Percentiles rank a stretch among this genome's conserved stretches.
Evolutionary conservation across 257 asterid species (phyloP).

Genomic region (Capsicum baccatum): DNA sequence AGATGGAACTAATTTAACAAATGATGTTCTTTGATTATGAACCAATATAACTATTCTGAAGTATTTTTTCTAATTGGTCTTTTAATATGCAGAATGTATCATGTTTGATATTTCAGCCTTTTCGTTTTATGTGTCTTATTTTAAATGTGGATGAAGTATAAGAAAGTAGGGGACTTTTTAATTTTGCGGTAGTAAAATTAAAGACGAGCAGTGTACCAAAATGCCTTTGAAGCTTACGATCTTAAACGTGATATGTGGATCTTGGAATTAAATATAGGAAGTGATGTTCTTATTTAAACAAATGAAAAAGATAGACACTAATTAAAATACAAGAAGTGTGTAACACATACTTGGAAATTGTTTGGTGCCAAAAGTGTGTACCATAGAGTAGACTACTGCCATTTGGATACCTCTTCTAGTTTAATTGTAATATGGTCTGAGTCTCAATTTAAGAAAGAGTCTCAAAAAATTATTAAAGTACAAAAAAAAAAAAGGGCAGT

Average conservation of each 20-base stretch:
- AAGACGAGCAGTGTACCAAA: not conserved
- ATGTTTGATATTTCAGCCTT: not conserved
- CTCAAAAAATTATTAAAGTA: not conserved
- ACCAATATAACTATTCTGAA: not conserved
- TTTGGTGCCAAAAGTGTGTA: not conserved
- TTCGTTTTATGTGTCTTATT: not conserved
- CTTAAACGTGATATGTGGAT: not conserved
- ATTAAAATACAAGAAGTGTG: not conserved
- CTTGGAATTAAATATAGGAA: not conserved
- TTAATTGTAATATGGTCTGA: not conserved
- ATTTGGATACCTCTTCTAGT: not conserved
- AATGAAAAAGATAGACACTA: not conserved
- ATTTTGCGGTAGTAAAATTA: not conserved
- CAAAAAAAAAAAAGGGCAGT: no score
- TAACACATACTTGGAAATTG: not conserved
- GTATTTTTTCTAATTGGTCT: not conserved
- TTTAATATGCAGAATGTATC: not conserved
- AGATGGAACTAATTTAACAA: not conserved
- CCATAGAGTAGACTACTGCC: not conserved
- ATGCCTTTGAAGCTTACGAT: not conserved
- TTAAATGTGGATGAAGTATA: not conserved
- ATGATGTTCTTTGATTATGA: not conserved
- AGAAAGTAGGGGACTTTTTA: not conserved
- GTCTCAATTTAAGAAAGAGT: not conserved
- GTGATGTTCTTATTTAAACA: not conserved